Evolutionary conservation across 306 rosid genomes (phyloP).

Genomic region (Cucumis hystrix): DNA sequence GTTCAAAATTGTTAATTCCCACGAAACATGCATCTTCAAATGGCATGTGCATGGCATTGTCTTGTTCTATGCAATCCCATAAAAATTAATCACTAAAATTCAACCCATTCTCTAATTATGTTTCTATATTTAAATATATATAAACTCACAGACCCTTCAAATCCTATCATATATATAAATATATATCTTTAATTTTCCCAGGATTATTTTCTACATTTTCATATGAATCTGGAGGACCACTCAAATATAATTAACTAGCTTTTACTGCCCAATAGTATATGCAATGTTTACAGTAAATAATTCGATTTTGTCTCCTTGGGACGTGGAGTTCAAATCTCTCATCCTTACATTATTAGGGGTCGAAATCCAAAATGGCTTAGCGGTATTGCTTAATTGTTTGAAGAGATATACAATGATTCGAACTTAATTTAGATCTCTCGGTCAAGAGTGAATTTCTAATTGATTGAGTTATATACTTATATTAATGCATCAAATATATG

Average conservation of each 20-base stretch:
- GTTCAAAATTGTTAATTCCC: slow-evolving; percentile 19
- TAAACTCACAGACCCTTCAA: background rate
- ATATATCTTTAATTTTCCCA: background rate
- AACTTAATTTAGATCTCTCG: too few relatives aligned
- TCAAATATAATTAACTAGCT: background rate
- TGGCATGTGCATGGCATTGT: slow-evolving; percentile 40
- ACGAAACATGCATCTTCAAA: slow-evolving; percentile 15
- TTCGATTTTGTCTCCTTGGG: background rate
- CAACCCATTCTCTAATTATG: background rate
- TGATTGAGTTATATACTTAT: too few relatives aligned
- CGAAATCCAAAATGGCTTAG: background rate
- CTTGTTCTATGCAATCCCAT: slow-evolving; percentile 20
- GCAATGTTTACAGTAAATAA: background rate
- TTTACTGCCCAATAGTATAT: background rate
- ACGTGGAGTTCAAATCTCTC: background rate
- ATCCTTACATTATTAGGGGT: background rate
- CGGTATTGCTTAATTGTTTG: too few relatives aligned
- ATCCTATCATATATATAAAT: background rate
- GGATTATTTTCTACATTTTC: background rate
- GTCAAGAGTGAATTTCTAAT: too few relatives aligned
- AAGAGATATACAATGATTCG: too few relatives aligned
- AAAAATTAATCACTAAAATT: background rate
- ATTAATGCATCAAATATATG: too few relatives aligned
- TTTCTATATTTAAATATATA: too few relatives aligned
- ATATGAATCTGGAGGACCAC: background rate